Conservation (phyloP, 345 rosid genomes). For the Pugionium cornutum region DNA sequence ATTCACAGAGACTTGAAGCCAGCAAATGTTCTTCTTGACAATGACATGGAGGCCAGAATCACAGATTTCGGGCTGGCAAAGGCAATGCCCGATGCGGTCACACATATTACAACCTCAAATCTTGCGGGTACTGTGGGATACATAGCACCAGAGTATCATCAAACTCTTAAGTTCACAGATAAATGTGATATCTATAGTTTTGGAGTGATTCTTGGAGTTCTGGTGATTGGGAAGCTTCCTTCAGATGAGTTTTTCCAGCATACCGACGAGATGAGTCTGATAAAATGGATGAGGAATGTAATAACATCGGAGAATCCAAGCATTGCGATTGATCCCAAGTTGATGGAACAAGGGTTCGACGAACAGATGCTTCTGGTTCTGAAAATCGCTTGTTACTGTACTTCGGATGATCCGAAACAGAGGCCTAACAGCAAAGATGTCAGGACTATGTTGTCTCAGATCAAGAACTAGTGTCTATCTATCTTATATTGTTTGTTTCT, state of each 20-base stretch:
- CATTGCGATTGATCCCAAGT: constrained; percentile 61
- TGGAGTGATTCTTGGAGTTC: constrained; percentile 72
- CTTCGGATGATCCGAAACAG: constrained; percentile 72
- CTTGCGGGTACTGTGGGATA: constrained; percentile 90
- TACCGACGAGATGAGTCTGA: constrained; percentile 64
- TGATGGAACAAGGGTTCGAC: constrained; percentile 61
- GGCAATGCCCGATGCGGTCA: constrained; percentile 67
- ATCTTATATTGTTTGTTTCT: constrained; percentile 10
- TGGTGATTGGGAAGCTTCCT: constrained; percentile 83
- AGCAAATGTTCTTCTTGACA: constrained; percentile 81
- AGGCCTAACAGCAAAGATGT: constrained; percentile 88
- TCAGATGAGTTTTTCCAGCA: constrained; percentile 81
- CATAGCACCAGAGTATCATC: constrained; percentile 87
- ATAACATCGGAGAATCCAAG: constrained; percentile 65
- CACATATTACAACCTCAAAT: constrained; percentile 63
- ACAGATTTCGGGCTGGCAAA: constrained; percentile 90
- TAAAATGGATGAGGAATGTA: constrained; percentile 77
- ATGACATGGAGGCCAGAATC: constrained; percentile 88
- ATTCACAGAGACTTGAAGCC: constrained; percentile 94
- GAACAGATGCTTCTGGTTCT: constrained; percentile 81
- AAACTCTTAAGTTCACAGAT: constrained; percentile 82
- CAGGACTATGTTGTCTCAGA: constrained; percentile 70
- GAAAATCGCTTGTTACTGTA: constrained; percentile 83
- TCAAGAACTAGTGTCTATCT: constrained; percentile 41
- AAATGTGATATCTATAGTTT: constrained; percentile 86